Conservation (phyloP, 2,329 filamentous ascomycete species). For the Cytospora leucostoma region DNA sequence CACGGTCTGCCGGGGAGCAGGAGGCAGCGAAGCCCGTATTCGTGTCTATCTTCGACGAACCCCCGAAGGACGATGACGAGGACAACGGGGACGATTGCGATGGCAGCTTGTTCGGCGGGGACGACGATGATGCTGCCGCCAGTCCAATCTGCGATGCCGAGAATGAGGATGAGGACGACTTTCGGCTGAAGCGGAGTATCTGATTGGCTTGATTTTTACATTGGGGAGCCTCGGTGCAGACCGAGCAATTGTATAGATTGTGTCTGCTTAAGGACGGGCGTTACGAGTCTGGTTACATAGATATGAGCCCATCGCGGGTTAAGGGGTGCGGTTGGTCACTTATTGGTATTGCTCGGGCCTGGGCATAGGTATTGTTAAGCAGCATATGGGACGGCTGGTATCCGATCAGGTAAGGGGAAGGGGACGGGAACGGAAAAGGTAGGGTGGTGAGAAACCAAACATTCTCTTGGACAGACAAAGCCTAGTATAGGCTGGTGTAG, state of each 20-base stretch:
- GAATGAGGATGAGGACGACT: conserved; percentile 11
- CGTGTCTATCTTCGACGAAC: conserved; percentile 57
- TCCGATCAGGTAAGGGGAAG: neutral
- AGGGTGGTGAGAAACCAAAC: neutral
- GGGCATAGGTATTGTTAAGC: neutral
- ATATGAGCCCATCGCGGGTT: neutral
- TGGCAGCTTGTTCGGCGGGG: conserved; percentile 47
- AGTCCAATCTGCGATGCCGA: neutral
- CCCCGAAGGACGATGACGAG: conserved; percentile 46
- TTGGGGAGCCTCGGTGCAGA: neutral
- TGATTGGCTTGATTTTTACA: conserved; percentile 1
- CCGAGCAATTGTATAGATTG: conserved; percentile 1
- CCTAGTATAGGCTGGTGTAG: neutral
- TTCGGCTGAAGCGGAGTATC: conserved; percentile 15
- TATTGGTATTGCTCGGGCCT: neutral
- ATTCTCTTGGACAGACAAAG: neutral
- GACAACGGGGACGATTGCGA: conserved; percentile 48
- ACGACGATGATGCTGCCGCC: neutral
- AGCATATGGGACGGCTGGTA: neutral
- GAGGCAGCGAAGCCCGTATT: conserved; percentile 47
- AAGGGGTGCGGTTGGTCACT: neutral
- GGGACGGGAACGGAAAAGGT: neutral
- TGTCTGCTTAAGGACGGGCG: neutral
- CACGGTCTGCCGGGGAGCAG: conserved; percentile 41
- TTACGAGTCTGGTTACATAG: neutral